Evolutionary conservation across 805 yeast species (phyloP), one percentile per base, ranked within the genome.

Genomic region (Kazachstania martiniae): DNA sequence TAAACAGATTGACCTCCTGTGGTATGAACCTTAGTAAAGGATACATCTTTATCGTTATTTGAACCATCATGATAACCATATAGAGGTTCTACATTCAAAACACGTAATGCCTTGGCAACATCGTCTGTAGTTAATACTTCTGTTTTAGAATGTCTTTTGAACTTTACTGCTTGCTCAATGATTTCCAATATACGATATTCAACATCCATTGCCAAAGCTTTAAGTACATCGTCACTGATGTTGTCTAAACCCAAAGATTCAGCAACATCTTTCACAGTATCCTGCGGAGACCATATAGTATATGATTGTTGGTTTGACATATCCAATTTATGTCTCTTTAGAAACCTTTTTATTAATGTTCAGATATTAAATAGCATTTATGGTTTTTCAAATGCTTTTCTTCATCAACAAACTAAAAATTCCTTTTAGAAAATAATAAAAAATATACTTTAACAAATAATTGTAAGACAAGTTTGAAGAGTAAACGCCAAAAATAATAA

Each of bases 171-270:
- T 43, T 91, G 94, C 55, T 91, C 98, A 38, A 93, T 63, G 25
- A 91, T 82, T 59, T 91, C 97, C 55, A 89, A 89, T 42, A 91
- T 83, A 40, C 98, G 72, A 56, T 93, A 91, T 61, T 91, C 99
- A n/a, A 91, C 93, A 54, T 91, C 99, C 98, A 91, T 91, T 5
- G 99, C 97, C 39, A 91, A 63, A 40, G 91, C 84, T 51, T 85
- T 83, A 29, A 95, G 81, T 2, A 89, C 94, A 38, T 93, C 98
- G 33, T 89, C 97, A 21, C 84, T 82, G 29, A 91, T 63, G 36
- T 63, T 74, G 3, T 67, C 58, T 23, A 91, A 67, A 1, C 98
- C 98, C 8, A 91, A 63, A 3, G 85, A 72, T 52, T 91, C 98
- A 0, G 96, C 95, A 12, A 84, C 95, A 63, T 91, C 98, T 49